These are phyloP conservation scores for Ramaria sp. DNA, from an alignment of 768 basidiomycete genomes.

Conservation along the genomic window DNA sequence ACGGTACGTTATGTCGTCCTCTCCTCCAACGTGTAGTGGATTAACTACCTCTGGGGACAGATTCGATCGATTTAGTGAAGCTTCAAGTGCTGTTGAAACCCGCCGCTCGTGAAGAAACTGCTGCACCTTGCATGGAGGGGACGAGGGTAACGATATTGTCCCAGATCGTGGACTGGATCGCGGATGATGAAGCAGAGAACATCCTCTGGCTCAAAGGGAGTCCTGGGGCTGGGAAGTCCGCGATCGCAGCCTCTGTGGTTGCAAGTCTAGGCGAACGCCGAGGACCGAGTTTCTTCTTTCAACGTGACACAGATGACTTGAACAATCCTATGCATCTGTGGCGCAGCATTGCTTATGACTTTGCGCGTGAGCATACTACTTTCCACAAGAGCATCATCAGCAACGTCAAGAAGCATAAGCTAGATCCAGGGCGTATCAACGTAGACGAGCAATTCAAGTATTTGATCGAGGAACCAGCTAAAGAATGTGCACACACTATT, in stretches of 20 bases:
- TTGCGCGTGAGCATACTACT: slow-evolving; percentile 8
- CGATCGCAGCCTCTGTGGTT: slow-evolving; percentile 5
- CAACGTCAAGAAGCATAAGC: too few species aligned
- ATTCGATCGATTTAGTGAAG: too few species aligned
- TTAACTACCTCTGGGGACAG: too few species aligned
- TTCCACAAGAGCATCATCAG: slow-evolving; percentile 11
- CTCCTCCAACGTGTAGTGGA: too few species aligned
- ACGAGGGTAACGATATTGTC: neutral
- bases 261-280: neutral
- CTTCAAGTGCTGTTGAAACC: too few species aligned
- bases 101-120: too few species aligned
- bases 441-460: too few species aligned
- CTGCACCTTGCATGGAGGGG: neutral
- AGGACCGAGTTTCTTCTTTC: slow-evolving; percentile 7
- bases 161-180: neutral
- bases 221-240: slow-evolving; percentile 16
- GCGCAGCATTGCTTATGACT: slow-evolving; percentile 13
- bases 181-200: slow-evolving; percentile 7
- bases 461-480: too few species aligned
- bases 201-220: slow-evolving; percentile 17
- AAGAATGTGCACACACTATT: too few species aligned
- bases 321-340: slow-evolving; percentile 1
- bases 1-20: too few species aligned
- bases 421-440: too few species aligned
- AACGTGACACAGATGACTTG: neutral